Conservation (phyloP, 768 basidiomycete genomes). For the Mycena latifolia region DNA sequence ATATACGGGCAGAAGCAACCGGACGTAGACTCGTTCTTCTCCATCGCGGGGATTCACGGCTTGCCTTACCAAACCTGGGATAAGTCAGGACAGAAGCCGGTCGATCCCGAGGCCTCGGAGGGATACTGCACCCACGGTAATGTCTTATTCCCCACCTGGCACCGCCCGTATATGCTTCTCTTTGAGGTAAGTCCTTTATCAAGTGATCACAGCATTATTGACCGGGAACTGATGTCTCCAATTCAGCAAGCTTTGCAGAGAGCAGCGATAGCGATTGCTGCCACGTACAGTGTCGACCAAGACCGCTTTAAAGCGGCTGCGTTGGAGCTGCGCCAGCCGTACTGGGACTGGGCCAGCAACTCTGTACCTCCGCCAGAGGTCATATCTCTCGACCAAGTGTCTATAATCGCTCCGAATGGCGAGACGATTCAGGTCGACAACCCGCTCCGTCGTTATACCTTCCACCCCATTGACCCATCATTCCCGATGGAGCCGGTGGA, state of each 20-base stretch:
- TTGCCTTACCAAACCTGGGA: conserved; percentile 60
- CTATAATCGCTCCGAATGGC: conserved; percentile 50
- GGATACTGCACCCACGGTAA: conserved; percentile 70
- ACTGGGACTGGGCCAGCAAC: conserved; percentile 65
- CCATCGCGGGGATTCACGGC: conserved; percentile 66
- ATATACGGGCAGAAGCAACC: no score
- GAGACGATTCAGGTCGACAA: conserved; percentile 43
- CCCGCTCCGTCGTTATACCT: conserved; percentile 50
- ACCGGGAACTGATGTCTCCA: neutral
- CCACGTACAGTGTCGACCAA: conserved; percentile 49
- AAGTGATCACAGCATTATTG: neutral
- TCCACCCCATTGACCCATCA: conserved; percentile 48
- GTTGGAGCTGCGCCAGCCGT: conserved; percentile 53
- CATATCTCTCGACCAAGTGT: conserved; percentile 46
- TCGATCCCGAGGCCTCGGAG: conserved; percentile 41
- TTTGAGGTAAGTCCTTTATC: conserved; percentile 55
- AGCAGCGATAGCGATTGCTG: conserved; percentile 55
- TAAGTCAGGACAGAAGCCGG: conserved; percentile 48
- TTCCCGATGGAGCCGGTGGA: conserved; percentile 47
- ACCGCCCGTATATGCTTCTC: conserved; percentile 63
- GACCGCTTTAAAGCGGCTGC: conserved; percentile 50
- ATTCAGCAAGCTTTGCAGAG: conserved; percentile 61
- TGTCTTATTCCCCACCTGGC: conserved; percentile 68
- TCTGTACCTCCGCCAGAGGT: conserved; percentile 54
- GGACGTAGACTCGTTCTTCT: conserved; percentile 55